These are phyloP conservation scores for Pisolithus microcarpus DNA, from an alignment of 768 basidiomycete genomes.

Conservation along the genomic window DNA sequence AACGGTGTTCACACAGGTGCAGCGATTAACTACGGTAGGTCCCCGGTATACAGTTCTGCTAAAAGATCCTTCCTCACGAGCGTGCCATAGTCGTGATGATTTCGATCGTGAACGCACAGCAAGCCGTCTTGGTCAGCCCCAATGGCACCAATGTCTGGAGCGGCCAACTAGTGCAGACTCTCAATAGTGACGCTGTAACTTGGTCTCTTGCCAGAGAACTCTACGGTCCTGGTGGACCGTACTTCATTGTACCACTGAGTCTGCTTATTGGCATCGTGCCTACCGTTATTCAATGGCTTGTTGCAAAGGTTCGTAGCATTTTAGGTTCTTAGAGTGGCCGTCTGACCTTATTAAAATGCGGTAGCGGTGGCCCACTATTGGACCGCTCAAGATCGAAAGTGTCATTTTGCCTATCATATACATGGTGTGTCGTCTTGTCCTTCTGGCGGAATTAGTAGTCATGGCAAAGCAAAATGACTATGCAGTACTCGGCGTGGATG, in stretches of 20 bases:
- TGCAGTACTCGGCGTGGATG: constrained; percentile 37
- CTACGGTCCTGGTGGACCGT: constrained; percentile 47
- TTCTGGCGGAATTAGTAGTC: background rate
- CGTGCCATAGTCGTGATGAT: constrained; percentile 45
- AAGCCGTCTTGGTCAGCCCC: constrained; percentile 44
- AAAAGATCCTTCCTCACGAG: background rate
- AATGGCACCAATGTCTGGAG: constrained; percentile 58
- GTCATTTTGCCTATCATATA: constrained; percentile 54
- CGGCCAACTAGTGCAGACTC: constrained; percentile 42
- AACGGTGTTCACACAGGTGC: constrained; percentile 11
- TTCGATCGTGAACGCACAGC: constrained; percentile 38
- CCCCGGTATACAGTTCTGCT: constrained; percentile 3
- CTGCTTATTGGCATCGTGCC: constrained; percentile 48
- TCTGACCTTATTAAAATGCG: background rate
- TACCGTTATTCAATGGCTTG: constrained; percentile 48
- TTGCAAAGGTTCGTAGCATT: constrained; percentile 35
- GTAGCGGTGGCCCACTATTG: constrained; percentile 50
- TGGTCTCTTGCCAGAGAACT: constrained; percentile 58
- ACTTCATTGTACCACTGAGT: constrained; percentile 49
- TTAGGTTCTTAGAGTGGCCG: background rate
- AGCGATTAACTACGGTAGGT: constrained; percentile 31
- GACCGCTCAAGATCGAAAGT: constrained; percentile 40
- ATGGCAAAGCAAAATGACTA: constrained; percentile 8
- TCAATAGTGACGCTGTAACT: constrained; percentile 54
- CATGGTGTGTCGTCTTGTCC: constrained; percentile 25